Percentiles rank a stretch among this genome's conserved stretches.
These are phyloP conservation scores for Oryza coarctata DNA, from an alignment of 176 grass and related monocot species.

Conservation along the genomic window DNA sequence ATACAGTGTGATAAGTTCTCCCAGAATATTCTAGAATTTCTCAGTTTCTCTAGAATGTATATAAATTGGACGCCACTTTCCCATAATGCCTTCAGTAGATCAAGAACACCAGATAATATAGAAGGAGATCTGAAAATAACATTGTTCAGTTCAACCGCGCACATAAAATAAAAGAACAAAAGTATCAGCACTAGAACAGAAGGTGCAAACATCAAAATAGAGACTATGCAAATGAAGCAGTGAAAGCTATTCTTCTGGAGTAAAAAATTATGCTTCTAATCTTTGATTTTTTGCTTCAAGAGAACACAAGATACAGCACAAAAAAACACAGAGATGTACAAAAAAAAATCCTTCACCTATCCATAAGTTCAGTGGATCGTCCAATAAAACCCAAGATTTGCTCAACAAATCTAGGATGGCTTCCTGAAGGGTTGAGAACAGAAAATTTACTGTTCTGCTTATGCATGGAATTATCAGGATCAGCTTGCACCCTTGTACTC, in stretches of 20 bases:
- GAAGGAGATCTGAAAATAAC: constrained; percentile 53
- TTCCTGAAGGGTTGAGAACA: constrained; percentile 30
- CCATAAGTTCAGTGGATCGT: constrained; percentile 47
- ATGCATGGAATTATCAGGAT: constrained; percentile 32
- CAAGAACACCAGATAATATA: constrained; percentile 63
- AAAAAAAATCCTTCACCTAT: constrained; percentile 45
- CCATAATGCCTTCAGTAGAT: constrained; percentile 85
- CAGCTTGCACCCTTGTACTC: constrained; percentile 34
- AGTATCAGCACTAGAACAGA: background rate
- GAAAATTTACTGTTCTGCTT: constrained; percentile 2
- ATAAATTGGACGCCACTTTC: constrained; percentile 67
- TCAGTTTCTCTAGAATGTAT: constrained; percentile 63
- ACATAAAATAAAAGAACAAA: background rate
- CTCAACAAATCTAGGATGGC: constrained; percentile 41
- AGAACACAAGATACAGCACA: background rate
- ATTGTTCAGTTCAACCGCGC: constrained; percentile 16
- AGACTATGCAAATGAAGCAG: constrained; percentile 5
- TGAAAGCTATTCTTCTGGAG: background rate
- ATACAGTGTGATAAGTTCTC: constrained; percentile 64
- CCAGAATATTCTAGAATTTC: constrained; percentile 73
- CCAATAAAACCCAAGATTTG: constrained; percentile 59
- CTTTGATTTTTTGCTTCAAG: background rate
- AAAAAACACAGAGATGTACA: background rate
- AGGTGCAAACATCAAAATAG: background rate
- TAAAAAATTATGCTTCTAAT: background rate